Conservation (phyloP, 2,329 filamentous ascomycete species). For the Ambrosiella xylebori region DNA sequence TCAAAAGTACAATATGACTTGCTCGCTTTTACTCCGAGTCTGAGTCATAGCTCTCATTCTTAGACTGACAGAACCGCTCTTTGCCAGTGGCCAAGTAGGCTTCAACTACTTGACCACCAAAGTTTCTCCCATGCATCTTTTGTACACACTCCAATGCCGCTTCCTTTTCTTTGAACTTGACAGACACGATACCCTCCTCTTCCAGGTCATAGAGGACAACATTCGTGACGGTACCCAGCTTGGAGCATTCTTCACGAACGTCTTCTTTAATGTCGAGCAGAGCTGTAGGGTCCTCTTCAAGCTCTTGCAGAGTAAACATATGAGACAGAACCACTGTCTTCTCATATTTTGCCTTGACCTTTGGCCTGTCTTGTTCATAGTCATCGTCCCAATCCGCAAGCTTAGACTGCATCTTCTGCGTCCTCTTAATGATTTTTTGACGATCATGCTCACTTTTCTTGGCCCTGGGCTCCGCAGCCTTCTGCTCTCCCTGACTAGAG, state of each 20-base stretch:
- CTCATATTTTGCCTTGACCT: conserved; percentile 39
- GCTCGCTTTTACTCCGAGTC: conserved; percentile 6
- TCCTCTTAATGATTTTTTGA: conserved; percentile 79
- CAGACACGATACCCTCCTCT: conserved; percentile 64
- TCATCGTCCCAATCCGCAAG: conserved; percentile 94
- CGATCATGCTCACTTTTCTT: conserved; percentile 50
- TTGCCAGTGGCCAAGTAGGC: conserved; percentile 54
- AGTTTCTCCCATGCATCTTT: conserved; percentile 64
- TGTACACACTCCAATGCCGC: conserved; percentile 56
- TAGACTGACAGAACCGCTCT: conserved; percentile 57
- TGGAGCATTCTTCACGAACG: conserved; percentile 74
- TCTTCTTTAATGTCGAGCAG: conserved; percentile 89
- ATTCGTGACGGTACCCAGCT: conserved; percentile 76
- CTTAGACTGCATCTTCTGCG: conserved; percentile 78
- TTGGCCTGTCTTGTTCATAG: conserved; percentile 32
- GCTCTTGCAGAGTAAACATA: conserved; percentile 78
- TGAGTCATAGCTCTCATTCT: conserved; percentile 21
- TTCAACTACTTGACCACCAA: conserved; percentile 53
- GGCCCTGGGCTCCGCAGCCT: conserved; percentile 20
- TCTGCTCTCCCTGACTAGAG: conserved; percentile 21
- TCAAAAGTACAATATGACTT: neutral
- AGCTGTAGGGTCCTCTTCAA: conserved; percentile 68
- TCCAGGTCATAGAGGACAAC: conserved; percentile 83
- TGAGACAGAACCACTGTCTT: conserved; percentile 77
- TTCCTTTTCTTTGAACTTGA: conserved; percentile 59